These are phyloP conservation scores for Spathaspora girioi DNA, from an alignment of 805 yeast species.

Conservation along the genomic window DNA sequence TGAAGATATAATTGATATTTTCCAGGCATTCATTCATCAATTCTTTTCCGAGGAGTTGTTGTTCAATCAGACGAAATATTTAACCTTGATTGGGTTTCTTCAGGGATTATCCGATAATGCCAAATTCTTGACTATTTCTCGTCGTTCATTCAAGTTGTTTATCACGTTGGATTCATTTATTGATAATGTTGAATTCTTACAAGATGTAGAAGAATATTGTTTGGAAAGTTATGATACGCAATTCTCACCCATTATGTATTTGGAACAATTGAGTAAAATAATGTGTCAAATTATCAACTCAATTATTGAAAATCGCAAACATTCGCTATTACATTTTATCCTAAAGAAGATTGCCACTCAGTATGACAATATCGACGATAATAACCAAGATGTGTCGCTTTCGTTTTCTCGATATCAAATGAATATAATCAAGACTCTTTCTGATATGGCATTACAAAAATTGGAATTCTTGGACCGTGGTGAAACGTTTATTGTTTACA, in stretches of 20 bases:
- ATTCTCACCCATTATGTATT: constrained; percentile 33
- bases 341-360: constrained; percentile 22
- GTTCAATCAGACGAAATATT: constrained; percentile 26
- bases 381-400: too few relatives aligned
- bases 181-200: constrained; percentile 36
- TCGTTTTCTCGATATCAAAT: constrained; percentile 19
- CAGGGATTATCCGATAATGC: constrained; percentile 27
- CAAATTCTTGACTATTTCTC: constrained; percentile 19
- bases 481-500: constrained; percentile 51
- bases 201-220: constrained; percentile 30
- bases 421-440: constrained; percentile 24
- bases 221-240: constrained; percentile 15
- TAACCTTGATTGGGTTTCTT: constrained; percentile 32
- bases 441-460: constrained; percentile 34
- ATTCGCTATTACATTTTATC: constrained; percentile 25
- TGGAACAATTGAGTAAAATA: constrained; percentile 29
- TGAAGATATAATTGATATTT: constrained; percentile 23
- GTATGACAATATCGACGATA: constrained; percentile 11
- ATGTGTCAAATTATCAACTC: constrained; percentile 33
- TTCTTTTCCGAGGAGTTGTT: constrained; percentile 20
- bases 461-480: constrained; percentile 54
- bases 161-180: constrained; percentile 30
- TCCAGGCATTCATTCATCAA: constrained; percentile 21
- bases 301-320: constrained; percentile 20
- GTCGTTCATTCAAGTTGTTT: constrained; percentile 27